Evolutionary conservation across 2,329 filamentous ascomycete species (phyloP), one percentile per base, ranked within the genome.

Genomic region (Aspergillus sp.): DNA sequence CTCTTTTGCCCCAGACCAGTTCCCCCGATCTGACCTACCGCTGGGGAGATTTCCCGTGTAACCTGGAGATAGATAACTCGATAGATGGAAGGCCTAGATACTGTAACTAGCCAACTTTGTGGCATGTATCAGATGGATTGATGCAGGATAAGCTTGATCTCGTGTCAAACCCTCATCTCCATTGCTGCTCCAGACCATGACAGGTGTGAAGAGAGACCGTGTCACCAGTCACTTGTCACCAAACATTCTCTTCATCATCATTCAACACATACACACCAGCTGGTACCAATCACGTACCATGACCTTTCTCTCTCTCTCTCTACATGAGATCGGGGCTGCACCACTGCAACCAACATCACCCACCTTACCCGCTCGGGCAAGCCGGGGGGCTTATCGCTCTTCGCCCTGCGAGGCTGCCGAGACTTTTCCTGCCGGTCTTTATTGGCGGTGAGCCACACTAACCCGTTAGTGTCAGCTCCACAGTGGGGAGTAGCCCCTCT

Each of bases 401-500:
- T 44, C 65, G 66, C 64, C 63, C 61, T 66, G 65, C 65, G 64
- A 64, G 65, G 65, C 65, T 62, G 64, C 65, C 58, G 64, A 65
- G 54, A 36, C 32, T 19, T 19, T 39, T 53, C 25, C 39, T 58
- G 48, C 21, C 41, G 27, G 13, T 5, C 17, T 19, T 54, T 6
- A 61, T 54, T 58, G 54, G 53, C 25, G 25, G 41, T 42, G 32
- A 54, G 39, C 5, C 5, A 13, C 32, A 15, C 32, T 36, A 36
- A 15, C 11, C 21, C 25, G 41, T 42, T 54, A 50, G 50, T n/a
- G 32, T 27, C 8, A 36, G 25, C 25, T 44, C 47, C 41, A 5
- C 47, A 25, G 27, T 50, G 25, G 51, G 27, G 32, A 36, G 4
- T 1, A 13, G 32, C 32, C 32, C 32, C 32, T 36, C 32, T 10